Evolutionary conservation across 768 basidiomycete genomes (phyloP).

Genomic region (Mycena indigotica): DNA sequence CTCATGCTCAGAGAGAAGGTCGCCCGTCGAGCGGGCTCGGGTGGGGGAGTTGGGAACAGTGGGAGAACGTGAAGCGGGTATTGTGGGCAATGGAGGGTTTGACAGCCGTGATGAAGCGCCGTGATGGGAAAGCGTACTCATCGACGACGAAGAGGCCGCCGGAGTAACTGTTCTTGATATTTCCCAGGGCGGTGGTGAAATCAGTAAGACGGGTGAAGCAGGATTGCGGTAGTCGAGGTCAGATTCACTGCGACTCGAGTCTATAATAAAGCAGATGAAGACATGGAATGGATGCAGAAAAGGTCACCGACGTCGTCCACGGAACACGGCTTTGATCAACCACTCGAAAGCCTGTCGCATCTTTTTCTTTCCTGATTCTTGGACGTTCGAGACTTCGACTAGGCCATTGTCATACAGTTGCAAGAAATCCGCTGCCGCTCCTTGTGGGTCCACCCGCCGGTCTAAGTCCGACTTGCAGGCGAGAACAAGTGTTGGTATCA

Average conservation of each 20-base stretch:
- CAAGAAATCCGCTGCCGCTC: conserved; percentile 49
- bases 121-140: conserved; percentile 33
- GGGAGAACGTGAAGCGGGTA: conserved; percentile 39
- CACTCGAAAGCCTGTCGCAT: conserved; percentile 76
- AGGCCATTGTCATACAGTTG: conserved; percentile 73
- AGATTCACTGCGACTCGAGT: conserved; percentile 30
- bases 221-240: conserved; percentile 63
- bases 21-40: conserved; percentile 57
- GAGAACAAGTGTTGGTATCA: conserved; percentile 70
- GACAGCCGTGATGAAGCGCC: conserved; percentile 29
- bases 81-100: conserved; percentile 33
- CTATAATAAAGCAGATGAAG: conserved; percentile 26
- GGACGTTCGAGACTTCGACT: conserved; percentile 65
- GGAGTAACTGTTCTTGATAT: conserved; percentile 55
- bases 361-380: conserved; percentile 64
- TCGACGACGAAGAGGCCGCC: conserved; percentile 46
- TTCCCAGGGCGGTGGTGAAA: conserved; percentile 58
- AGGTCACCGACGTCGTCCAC: conserved; percentile 45
- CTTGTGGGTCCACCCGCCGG: conserved; percentile 57
- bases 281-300: conserved; percentile 8
- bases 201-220: conserved; percentile 65
- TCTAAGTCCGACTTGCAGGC: conserved; percentile 85
- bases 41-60: conserved; percentile 49
- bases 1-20: conserved; percentile 47
- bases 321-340: conserved; percentile 66